Evolutionary conservation across 1,284 basidiomycete species (phyloP), one percentile per base, ranked within the genome.

Genomic region (Meira miltonrushii): DNA sequence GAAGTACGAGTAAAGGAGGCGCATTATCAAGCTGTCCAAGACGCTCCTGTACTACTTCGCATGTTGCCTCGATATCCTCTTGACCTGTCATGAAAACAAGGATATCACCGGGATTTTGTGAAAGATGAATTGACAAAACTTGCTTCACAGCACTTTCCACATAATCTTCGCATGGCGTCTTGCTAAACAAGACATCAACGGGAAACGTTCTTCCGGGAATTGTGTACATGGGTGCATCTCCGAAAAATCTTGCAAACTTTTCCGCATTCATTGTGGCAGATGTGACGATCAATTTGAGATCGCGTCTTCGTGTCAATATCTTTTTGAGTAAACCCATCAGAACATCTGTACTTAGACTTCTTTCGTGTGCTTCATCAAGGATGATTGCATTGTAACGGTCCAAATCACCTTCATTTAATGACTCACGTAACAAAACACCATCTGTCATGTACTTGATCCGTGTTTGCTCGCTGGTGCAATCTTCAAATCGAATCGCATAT

Each of bases 41-140:
- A 11, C 95, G 90, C 76, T 98, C 94, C 90, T 75, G 7, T 46
- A 65, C 66, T 33, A 75, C 71, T 13, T 68, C 64, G 28, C 71
- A 75, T 11, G 69, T 72, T 12, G 72, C 71, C 79, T 97, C 92
- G 64, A 99, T 99, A 78, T 99, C 95, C 80, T 99, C 95, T 80
- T 98, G 95, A 57, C 95, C 95, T 25, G 95, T 99, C 94, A 98
- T 98, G 79, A 99, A 99, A 13, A 98, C 91, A 39, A 99, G 83
- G 58, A 98, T 90, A 80, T 98, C 95, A 5, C 95, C 95, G 0
- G 86, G 86, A n/a, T 92, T 91, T 17, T 89, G 84, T 0, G 92
- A 92, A 23, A 98, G 82, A 76, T 98, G 95, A 54, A 99, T 97
- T 72, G 94, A 90, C 8, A 98, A 83, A 7, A 96, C 89, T 80